phyloP scores from a whole-genome alignment of 2,329 filamentous ascomycete genomes.

The Pleomassaria siparia region DNA sequence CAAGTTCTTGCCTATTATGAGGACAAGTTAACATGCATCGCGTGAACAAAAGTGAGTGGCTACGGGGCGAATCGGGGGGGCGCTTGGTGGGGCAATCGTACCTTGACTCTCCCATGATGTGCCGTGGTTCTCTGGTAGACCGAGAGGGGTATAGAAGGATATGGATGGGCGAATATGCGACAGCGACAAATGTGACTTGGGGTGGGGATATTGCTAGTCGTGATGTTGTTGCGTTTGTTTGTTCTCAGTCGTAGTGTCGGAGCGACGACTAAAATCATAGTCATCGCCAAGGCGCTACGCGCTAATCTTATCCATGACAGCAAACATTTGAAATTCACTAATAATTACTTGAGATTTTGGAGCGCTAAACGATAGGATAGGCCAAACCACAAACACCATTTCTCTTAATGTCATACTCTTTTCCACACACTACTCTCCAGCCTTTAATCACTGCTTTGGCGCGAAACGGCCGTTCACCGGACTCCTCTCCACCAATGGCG shows the following conservation, averaged over 20 bases:
- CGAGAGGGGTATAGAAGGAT: neutral
- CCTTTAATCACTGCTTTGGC: slow-evolving; percentile 2
- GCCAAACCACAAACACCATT: too few species aligned
- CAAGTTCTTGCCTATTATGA: slow-evolving; percentile 79
- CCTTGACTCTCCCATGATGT: slow-evolving; percentile 66
- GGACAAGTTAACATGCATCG: slow-evolving; percentile 21
- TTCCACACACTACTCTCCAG: too few species aligned
- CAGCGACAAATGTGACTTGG: neutral
- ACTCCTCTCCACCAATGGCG: neutral
- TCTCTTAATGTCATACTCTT: too few species aligned
- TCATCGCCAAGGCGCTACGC: neutral
- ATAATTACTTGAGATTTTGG: too few species aligned
- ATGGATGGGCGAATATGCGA: neutral
- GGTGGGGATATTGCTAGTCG: neutral
- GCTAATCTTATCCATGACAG: neutral
- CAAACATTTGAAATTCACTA: too few species aligned
- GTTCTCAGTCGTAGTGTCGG: neutral
- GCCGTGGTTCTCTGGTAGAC: slow-evolving; percentile 4
- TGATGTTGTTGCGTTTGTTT: slow-evolving; percentile 5
- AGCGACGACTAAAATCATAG: slow-evolving; percentile 1
- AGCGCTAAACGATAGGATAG: too few species aligned
- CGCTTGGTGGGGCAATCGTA: slow-evolving; percentile 33
- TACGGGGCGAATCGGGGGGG: slow-evolving; percentile 17
- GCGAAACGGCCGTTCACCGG: slow-evolving; percentile 10
- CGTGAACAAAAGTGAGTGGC: slow-evolving; percentile 21